Conservation (phyloP, 2,329 filamentous ascomycete genomes). For the Orbilia quercus region DNA sequence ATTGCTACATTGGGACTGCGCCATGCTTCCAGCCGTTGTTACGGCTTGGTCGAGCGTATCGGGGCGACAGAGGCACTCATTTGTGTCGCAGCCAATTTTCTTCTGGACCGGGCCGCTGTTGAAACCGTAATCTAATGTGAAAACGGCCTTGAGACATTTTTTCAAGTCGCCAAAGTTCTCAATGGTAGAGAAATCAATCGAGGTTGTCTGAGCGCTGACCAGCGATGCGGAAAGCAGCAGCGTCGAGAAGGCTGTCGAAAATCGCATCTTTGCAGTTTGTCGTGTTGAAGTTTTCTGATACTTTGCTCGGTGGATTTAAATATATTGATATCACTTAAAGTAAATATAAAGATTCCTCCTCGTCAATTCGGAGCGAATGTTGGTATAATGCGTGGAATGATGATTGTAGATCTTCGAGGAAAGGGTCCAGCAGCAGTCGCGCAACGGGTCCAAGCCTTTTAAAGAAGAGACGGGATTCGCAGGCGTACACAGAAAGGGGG, state of each 20-base stretch:
- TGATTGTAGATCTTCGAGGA: not conserved
- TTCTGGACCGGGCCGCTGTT: conserved; percentile 32
- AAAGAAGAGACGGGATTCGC: conserved; percentile 3
- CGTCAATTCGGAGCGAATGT: too few relatives aligned
- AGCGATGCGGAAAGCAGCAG: conserved; percentile 34
- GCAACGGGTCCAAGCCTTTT: not conserved
- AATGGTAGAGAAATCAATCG: conserved; percentile 38
- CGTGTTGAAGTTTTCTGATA: not conserved
- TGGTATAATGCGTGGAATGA: too few relatives aligned
- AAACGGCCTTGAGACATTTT: conserved; percentile 44
- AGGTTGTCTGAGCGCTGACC: conserved; percentile 32
- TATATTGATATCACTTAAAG: too few relatives aligned
- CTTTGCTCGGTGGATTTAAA: conserved; percentile 17
- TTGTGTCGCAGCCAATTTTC: conserved; percentile 40
- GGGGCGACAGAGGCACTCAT: conserved; percentile 44
- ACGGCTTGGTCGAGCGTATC: conserved; percentile 45
- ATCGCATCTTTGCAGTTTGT: conserved; percentile 27
- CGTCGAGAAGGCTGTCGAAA: conserved; percentile 24
- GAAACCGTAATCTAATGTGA: conserved; percentile 28
- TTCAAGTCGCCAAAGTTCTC: conserved; percentile 28
- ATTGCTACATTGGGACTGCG: conserved; percentile 41
- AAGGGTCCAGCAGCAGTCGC: not conserved
- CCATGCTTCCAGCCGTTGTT: conserved; percentile 36
- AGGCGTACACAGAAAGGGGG: conserved; percentile 21
- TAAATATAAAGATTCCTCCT: too few relatives aligned